Evolutionary conservation across 1,284 basidiomycete species (phyloP).

Genomic region (Ganoderma lucidum): DNA sequence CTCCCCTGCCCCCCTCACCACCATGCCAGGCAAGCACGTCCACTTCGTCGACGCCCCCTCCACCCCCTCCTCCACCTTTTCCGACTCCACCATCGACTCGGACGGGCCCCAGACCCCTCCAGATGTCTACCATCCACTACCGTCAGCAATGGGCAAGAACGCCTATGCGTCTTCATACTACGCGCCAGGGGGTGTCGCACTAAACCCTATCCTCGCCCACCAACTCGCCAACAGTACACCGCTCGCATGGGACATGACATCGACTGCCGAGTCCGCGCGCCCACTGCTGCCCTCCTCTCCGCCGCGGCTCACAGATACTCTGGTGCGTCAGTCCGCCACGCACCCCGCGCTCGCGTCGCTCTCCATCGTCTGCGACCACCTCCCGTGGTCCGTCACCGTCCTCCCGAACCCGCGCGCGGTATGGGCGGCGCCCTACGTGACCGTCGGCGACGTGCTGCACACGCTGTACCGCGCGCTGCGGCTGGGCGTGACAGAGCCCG

Average conservation of each 20-base stretch:
- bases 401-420: conserved; percentile 12
- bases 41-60: conserved; percentile 29
- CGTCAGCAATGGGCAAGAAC: neutral
- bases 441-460: conserved; percentile 35
- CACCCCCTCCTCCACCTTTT: conserved; percentile 28
- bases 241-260: conserved; percentile 27
- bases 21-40: conserved; percentile 33
- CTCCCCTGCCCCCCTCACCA: neutral
- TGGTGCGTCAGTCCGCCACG: conserved; percentile 27
- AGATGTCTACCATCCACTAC: conserved; percentile 9
- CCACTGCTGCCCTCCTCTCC: conserved; percentile 12
- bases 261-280: conserved; percentile 17
- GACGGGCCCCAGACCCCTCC: conserved; percentile 30
- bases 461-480: conserved; percentile 33
- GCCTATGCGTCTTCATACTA: conserved; percentile 14
- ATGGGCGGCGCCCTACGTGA: conserved; percentile 34
- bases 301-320: conserved; percentile 13
- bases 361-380: conserved; percentile 28
- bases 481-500: conserved; percentile 22
- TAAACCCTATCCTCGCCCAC: conserved; percentile 26
- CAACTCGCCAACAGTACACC: conserved; percentile 19
- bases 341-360: conserved; percentile 24
- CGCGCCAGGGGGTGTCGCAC: conserved; percentile 8
- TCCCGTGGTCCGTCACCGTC: conserved; percentile 32
- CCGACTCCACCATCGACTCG: conserved; percentile 28